Evolutionary conservation across 768 basidiomycete species (phyloP), one percentile per base, ranked within the genome.

Genomic region (Kondoa malvinella): DNA sequence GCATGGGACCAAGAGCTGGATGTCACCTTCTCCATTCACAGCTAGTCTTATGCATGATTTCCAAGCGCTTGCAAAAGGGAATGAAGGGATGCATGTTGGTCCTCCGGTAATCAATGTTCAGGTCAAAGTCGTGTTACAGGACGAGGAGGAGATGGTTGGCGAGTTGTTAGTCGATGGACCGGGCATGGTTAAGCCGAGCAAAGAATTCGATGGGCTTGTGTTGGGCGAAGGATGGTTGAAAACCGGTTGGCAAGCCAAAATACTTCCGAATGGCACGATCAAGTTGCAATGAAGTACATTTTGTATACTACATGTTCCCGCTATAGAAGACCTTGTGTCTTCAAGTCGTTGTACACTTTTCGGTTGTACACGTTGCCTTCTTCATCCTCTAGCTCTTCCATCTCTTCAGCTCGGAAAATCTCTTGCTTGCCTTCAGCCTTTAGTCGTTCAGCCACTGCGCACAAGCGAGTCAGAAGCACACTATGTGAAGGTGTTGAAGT

Each of bases 351-450:
- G 68, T 72, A 75, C 15, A 72, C 72, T 81, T 95, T 95, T 74
- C 86, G 85, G 78, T 92, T 92, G 78, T 97, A 96, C 63, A 97
- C 95, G 73, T 99, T 97, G 17, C 95, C 95, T 76, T 97, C 95
- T 59, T 89, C 89, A 76, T 99, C 95, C 76, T 99, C 95, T 40
- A 96, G 82, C 77, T 99, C 95, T 77, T 97, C 95, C 83, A 92
- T 94, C 26, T 88, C 88, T 78, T 96, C 92, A 73, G 88, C 86
- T 76, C 88, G 86, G 68, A 88, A 87, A 66, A 96, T 87, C 75
- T 97, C 95, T 73, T 89, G 86, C 25, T 87, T 82, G n/a, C 95
- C 95, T 78, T 97, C 94, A 69, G 86, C 86, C 78, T 99, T 99
- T 66, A 99, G 82, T 75, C 92, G 94, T 75, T 99, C 95, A 8